Base-by-base conservation (phyloP, 352 stramenopile species). In the Vaucheria bursata region DNA sequence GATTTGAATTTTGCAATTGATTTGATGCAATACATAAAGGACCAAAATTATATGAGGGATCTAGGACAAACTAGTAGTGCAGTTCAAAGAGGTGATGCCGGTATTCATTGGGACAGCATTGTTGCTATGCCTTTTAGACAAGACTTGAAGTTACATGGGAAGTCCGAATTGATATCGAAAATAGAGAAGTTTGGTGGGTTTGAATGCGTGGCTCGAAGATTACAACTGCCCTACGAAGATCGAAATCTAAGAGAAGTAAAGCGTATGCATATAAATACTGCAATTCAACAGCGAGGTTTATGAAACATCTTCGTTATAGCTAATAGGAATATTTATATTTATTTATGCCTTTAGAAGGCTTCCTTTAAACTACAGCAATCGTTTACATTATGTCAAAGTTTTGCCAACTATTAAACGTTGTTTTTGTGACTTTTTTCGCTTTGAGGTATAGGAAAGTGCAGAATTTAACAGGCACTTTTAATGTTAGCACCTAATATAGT, bases 1-100 rank as follows among this genome's bases (percentile, higher is more conserved):
- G 71, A 77, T 66, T 77, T 77, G 18, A 49, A 77, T n/a, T 77
- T 77, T 35, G 71, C 38, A 29, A 66, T 77, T 29, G 71, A 65
- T 1, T 36, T 77, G 8, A 8, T 77, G 6, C 39, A 77, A 49
- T 77, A 77, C 71, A 66, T 77, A 5, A 77, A 74, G 71, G 39
- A 29, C n/a, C n/a, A 71, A 32, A 75, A 33, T 1, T 77, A 71
- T 29, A 71, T 18, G 0, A 37, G 64, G n/a, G 12, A 59, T 18
- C 71, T 71, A 1, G 38, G 71, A 33, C 39, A 77, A 66, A 12
- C 38, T 1, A 29, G 39, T 34, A 8, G 6, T 18, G 59, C 59
- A 38, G 18, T 69, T 34, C 5, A 4, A 34, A 6, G 59, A 69
- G 59, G 59, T 38, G 59, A 69, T 34, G 59, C 59, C 12, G 29